phyloP scores from a whole-genome alignment of 1,139 yeast species.

The Saccharomyces hybrid region DNA sequence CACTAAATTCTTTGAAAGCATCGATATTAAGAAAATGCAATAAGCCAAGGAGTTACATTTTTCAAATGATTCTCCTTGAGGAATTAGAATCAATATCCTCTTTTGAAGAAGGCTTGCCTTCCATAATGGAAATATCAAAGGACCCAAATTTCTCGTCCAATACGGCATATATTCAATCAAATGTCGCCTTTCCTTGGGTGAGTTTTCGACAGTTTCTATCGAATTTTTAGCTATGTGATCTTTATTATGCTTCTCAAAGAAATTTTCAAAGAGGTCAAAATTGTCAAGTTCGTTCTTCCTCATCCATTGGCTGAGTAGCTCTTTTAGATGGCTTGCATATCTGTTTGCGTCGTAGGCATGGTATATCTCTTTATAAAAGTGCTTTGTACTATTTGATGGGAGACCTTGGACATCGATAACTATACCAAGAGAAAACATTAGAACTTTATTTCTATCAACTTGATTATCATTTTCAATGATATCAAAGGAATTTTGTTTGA shows the following conservation, averaged over 20 bases:
- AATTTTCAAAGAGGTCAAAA: conserved; percentile 28
- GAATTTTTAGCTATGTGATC: neutral
- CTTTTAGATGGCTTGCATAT: conserved; percentile 42
- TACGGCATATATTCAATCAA: conserved; percentile 23
- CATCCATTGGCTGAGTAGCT: conserved; percentile 35
- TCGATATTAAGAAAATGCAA: conserved; percentile 30
- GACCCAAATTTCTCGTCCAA: conserved; percentile 46
- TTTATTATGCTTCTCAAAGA: conserved; percentile 23
- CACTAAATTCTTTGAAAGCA: neutral
- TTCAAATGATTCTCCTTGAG: conserved; percentile 34
- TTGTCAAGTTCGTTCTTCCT: conserved; percentile 12
- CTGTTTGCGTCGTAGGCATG: conserved; percentile 51
- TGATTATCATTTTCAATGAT: conserved; percentile 17
- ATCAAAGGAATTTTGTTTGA: conserved; percentile 36
- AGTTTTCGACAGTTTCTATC: neutral
- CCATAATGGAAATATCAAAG: conserved; percentile 64
- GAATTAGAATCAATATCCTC: conserved; percentile 51
- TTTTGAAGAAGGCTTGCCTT: conserved; percentile 58
- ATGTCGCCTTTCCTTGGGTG: conserved; percentile 10
- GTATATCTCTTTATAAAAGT: conserved; percentile 11
- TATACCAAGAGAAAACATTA: conserved; percentile 60
- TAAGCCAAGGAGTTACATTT: conserved; percentile 42
- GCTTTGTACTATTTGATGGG: neutral
- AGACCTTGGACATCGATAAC: conserved; percentile 37
- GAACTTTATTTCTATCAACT: conserved; percentile 45